A percentile compares a stretch with the other conserved stretches of the same genome.
Evolutionary conservation across 495 filamentous ascomycete genomes (phyloP).

Genomic region (Hyphodiscus hymeniophilus): DNA sequence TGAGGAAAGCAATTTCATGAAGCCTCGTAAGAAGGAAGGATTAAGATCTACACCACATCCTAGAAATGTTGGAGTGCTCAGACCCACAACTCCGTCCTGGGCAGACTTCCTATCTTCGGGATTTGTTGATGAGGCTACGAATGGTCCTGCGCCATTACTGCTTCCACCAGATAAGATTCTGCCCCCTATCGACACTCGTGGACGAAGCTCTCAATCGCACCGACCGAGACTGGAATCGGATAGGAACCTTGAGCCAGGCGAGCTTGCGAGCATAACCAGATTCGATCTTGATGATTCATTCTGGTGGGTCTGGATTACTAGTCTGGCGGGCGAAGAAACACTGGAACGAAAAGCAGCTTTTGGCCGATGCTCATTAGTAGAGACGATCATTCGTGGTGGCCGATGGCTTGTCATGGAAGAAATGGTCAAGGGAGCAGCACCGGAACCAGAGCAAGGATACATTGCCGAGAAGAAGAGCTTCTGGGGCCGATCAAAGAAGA

Average conservation of each 20-base stretch:
- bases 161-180: constrained; percentile 85
- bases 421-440: constrained; percentile 88
- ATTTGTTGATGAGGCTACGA: constrained; percentile 64
- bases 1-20: constrained; percentile 29
- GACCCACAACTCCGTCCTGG: constrained; percentile 84
- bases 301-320: constrained; percentile 99
- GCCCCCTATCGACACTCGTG: constrained; percentile 75
- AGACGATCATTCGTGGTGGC: constrained; percentile 72
- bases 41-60: constrained; percentile 46
- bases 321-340: constrained; percentile 85
- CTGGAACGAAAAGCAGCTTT: constrained; percentile 81
- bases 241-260: constrained; percentile 71
- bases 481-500: constrained; percentile 75
- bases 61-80: constrained; percentile 53
- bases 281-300: constrained; percentile 92
- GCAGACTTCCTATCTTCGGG: constrained; percentile 86
- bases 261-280: constrained; percentile 81
- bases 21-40: constrained; percentile 23
- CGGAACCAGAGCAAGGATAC: constrained; percentile 74
- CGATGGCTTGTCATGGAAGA: constrained; percentile 95
- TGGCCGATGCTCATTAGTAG: constrained; percentile 84
- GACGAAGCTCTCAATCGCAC: constrained; percentile 85
- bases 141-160: constrained; percentile 51
- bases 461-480: constrained; percentile 91
- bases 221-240: constrained; percentile 56